Evolutionary conservation across 2,329 filamentous ascomycete species (phyloP).

Genomic region (Myriosclerotinia curreyana): DNA sequence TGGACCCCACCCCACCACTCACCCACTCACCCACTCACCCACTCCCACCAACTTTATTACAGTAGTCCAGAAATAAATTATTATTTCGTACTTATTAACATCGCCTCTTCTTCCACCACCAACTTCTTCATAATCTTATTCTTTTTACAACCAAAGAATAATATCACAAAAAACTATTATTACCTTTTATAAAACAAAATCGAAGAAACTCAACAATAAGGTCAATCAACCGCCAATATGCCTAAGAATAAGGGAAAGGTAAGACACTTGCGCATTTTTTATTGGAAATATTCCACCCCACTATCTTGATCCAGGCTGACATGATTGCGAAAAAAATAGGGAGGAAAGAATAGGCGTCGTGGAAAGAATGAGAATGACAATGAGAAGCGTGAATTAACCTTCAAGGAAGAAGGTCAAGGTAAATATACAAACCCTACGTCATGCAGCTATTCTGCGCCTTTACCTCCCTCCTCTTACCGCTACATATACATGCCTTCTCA

Average conservation of each 20-base stretch:
- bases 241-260: conserved; percentile 99
- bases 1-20: too few relatives aligned
- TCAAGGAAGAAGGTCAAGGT: conserved; percentile 97
- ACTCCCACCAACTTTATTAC: too few relatives aligned
- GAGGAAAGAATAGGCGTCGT: conserved; percentile 96
- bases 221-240: conserved; percentile 56
- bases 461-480: conserved; percentile 5
- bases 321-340: conserved; percentile 52
- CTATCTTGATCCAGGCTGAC: conserved; percentile 19
- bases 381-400: conserved; percentile 96
- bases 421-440: conserved; percentile 30
- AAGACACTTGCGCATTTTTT: conserved; percentile 33
- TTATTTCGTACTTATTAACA: neutral
- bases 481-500: conserved; percentile 38
- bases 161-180: neutral
- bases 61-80: conserved; percentile 10
- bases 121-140: neutral
- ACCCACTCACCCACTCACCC: too few relatives aligned
- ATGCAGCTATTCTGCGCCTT: conserved; percentile 3
- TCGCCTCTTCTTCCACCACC: neutral
- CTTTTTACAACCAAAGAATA: neutral
- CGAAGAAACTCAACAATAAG: conserved; percentile 13
- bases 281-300: conserved; percentile 2
- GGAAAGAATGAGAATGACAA: conserved; percentile 99
- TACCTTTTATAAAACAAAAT: neutral